Conservation (phyloP, 1,139 yeast species). For the Meyerozyma carpophila region DNA sequence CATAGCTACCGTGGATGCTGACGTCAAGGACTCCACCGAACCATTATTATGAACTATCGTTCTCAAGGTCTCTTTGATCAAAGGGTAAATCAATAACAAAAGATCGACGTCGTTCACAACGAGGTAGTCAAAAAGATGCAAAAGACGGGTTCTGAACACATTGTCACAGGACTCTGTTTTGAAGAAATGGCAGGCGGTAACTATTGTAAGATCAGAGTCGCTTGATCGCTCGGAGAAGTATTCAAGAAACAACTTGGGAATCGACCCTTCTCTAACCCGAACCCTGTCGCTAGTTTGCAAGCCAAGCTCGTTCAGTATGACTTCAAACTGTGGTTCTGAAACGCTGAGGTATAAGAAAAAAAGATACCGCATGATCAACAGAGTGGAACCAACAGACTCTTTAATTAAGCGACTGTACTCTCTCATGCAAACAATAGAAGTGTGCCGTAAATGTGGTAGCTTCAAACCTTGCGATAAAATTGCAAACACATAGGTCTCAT, state of each 20-base stretch:
- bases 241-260: slow-evolving; percentile 47
- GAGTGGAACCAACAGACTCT: neutral
- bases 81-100: slow-evolving; percentile 43
- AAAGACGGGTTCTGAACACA: slow-evolving; percentile 46
- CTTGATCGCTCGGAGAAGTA: slow-evolving; percentile 40
- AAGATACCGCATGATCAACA: slow-evolving; percentile 35
- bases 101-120: slow-evolving; percentile 28
- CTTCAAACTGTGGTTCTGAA: slow-evolving; percentile 43
- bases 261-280: slow-evolving; percentile 29
- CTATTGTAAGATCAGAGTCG: slow-evolving; percentile 41
- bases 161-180: slow-evolving; percentile 19
- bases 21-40: slow-evolving; percentile 23
- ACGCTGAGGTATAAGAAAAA: slow-evolving; percentile 51
- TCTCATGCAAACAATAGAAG: slow-evolving; percentile 49
- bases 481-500: slow-evolving; percentile 52
- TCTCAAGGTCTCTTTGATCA: slow-evolving; percentile 37
- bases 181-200: slow-evolving; percentile 10
- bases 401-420: slow-evolving; percentile 40
- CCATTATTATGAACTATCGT: slow-evolving; percentile 26
- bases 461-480: slow-evolving; percentile 59
- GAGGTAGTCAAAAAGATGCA: slow-evolving; percentile 43
- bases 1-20: slow-evolving; percentile 24
- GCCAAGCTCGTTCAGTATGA: slow-evolving; percentile 42
- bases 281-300: slow-evolving; percentile 21
- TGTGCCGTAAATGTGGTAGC: slow-evolving; percentile 54